Evolutionary conservation across 169 alveolate genomes (phyloP).

Genomic region (Haemoproteus tartakovskyi): DNA sequence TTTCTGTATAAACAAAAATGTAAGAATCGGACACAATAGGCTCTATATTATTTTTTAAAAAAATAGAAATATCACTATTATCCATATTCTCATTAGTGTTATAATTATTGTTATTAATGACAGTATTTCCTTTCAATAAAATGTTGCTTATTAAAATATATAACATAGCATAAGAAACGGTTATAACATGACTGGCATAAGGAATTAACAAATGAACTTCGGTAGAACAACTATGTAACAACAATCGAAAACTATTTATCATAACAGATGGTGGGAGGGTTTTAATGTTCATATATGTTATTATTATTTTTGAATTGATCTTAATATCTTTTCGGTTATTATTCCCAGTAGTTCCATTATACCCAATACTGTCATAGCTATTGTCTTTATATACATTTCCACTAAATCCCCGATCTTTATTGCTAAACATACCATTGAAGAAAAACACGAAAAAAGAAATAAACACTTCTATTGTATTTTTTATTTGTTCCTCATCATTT

Average conservation of each 20-base stretch:
- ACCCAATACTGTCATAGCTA: background rate
- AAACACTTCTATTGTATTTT: constrained; percentile 18
- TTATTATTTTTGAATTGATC: constrained; percentile 6
- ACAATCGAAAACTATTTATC: constrained; percentile 50
- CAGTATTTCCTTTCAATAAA: too few species aligned
- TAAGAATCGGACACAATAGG: constrained; percentile 17
- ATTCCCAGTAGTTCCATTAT: background rate
- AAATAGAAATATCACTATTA: too few species aligned
- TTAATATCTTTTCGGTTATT: background rate
- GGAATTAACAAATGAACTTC: constrained; percentile 22
- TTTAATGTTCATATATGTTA: constrained; percentile 10
- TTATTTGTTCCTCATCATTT: constrained; percentile 39
- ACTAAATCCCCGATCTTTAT: background rate
- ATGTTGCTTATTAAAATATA: constrained; percentile 6
- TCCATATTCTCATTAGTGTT: background rate
- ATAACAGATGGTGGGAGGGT: constrained; percentile 14
- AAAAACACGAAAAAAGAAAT: constrained; percentile 26
- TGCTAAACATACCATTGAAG: constrained; percentile 11
- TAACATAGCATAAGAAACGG: constrained; percentile 9
- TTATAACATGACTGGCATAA: constrained; percentile 31
- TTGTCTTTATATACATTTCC: too few species aligned
- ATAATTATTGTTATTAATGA: background rate
- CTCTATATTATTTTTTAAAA: too few species aligned
- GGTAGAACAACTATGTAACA: constrained; percentile 14
- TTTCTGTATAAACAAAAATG: constrained; percentile 22